Evolutionary conservation across 441 rosid species (phyloP), one percentile per base, ranked within the genome.

Genomic region (Omphalea diandra): DNA sequence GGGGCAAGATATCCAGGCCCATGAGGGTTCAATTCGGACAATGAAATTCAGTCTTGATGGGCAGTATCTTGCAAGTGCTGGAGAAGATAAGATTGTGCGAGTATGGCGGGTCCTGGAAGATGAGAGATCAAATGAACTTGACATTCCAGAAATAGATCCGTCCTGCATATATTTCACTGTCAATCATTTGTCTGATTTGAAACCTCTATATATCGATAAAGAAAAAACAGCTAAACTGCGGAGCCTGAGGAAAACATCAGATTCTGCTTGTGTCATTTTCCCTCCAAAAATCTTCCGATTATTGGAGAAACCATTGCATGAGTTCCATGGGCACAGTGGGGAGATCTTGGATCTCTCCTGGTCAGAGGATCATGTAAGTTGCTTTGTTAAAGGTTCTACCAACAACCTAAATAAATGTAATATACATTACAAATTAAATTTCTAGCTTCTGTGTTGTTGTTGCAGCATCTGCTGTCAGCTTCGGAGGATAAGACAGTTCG

Each of bases 41-140:
- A 93, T 93, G 98, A 93, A 93, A 79, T 93, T 93, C 81, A 91
- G 93, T 73, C 85, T 76, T 33, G 97, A 91, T 70, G 96, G 98
- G 3, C 81, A 74, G 47, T 85, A 82, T 81, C 85, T 93, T 67
- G 97, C 96, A 2, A 88, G 87, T 75, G 97, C 87, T 8, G 94
- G 98, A 50, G 90, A 94, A 78, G 98, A 94, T 78, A 78, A 86
- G 46, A 66, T 88, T 44, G 87, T 91, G 61, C 79, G 93, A 47
- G 78, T 94, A 43, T 94, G 98, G 98, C 77, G 72, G 75, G 86
- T 90, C 20, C 69, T 81, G 22, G 97, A 87, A 75, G 85, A 83
- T 6, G 87, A 88, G 47, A 83, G 85, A 73, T 63, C 62, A 40
- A 79, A 84, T n/a, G 72, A 82, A 58, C 76, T 86, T 43, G 88